Conservation (phyloP, 139 green algal genomes). For the Volvox africanus region DNA sequence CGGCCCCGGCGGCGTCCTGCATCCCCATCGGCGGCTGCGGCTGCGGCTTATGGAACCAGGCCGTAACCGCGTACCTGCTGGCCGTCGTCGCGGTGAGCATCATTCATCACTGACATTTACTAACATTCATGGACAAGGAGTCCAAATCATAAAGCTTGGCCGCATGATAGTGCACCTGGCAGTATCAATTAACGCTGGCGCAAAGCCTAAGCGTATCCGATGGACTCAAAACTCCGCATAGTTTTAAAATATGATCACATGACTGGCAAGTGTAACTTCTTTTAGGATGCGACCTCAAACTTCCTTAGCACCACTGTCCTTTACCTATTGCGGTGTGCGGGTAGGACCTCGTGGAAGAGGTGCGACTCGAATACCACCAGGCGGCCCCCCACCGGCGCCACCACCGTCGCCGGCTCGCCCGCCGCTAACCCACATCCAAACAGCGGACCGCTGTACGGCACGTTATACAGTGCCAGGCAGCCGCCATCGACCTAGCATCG, state of each 20-base stretch:
- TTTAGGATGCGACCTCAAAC: not conserved
- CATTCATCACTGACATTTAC: no score
- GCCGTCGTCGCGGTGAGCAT: no score
- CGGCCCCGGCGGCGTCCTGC: not conserved
- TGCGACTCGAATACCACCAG: constrained; percentile 79
- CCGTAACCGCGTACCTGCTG: constrained; percentile 71
- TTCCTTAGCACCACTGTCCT: not conserved
- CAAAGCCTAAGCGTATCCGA: no score
- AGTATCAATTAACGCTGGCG: no score
- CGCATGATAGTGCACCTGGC: no score
- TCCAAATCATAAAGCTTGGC: no score
- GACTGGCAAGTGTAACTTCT: no score
- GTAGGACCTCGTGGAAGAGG: constrained; percentile 82
- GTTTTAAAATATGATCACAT: no score
- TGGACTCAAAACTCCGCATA: no score
- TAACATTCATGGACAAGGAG: no score
- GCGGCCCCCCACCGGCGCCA: constrained; percentile 68
- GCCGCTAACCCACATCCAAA: not conserved
- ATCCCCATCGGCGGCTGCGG: not conserved
- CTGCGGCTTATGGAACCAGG: constrained; percentile 70
- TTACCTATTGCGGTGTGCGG: constrained; percentile 55
- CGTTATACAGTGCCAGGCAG: constrained; percentile 66
- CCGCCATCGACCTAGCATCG: constrained; percentile 57
- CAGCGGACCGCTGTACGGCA: constrained; percentile 15
- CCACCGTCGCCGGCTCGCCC: constrained; percentile 55